Conservation (phyloP, 2,329 filamentous ascomycete species). For the Mycogone perniciosa region DNA sequence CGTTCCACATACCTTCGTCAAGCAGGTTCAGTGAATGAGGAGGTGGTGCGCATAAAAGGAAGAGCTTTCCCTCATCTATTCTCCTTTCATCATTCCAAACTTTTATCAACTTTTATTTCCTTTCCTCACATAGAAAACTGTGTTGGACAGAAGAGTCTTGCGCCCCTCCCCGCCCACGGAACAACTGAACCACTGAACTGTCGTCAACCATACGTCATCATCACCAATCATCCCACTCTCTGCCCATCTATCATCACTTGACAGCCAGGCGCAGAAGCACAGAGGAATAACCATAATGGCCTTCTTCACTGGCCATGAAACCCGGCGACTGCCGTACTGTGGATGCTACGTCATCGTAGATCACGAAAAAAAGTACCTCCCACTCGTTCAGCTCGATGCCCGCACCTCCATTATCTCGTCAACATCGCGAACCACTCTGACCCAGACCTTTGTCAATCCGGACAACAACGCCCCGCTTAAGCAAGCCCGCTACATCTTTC, state of each 20-base stretch:
- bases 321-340: constrained; percentile 17
- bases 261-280: neutral
- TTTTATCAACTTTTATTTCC: no score
- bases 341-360: constrained; percentile 29
- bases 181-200: neutral
- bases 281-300: neutral
- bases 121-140: no score
- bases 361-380: constrained; percentile 40
- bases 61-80: no score
- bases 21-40: no score
- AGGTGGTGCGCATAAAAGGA: no score
- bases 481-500: constrained; percentile 61
- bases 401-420: constrained; percentile 56
- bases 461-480: constrained; percentile 23
- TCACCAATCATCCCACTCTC: neutral
- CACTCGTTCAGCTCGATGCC: constrained; percentile 50
- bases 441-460: constrained; percentile 57
- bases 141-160: no score
- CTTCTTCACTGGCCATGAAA: neutral
- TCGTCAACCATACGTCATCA: neutral
- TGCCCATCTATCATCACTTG: neutral
- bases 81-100: no score
- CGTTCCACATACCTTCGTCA: neutral
- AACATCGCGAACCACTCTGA: constrained; percentile 41
- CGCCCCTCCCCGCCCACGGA: neutral